Evolutionary conservation across 345 rosid species (phyloP).

Genomic region (Aegle marmelos): DNA sequence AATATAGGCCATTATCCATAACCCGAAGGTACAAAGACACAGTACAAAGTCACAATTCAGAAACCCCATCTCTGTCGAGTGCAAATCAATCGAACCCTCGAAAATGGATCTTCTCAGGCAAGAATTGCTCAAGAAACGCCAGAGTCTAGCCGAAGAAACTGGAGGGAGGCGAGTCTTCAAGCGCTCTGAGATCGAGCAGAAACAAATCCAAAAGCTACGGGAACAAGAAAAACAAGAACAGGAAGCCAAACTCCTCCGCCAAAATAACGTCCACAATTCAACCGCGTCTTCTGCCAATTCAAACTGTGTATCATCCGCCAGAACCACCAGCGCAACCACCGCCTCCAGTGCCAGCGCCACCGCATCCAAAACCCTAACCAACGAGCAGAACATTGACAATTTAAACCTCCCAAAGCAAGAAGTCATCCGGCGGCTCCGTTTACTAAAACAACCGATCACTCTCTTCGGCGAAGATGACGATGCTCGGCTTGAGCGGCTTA

Average conservation of each 20-base stretch:
- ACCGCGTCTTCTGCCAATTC: slow-evolving; percentile 24
- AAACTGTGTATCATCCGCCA: slow-evolving; percentile 31
- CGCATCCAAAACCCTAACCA: slow-evolving; percentile 64
- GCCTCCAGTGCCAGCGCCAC: slow-evolving; percentile 35
- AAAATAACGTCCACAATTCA: slow-evolving; percentile 26
- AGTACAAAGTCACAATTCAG: neutral
- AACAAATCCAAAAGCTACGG: slow-evolving; percentile 79
- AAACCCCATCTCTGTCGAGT: neutral
- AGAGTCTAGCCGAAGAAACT: slow-evolving; percentile 59
- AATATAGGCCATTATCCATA: neutral
- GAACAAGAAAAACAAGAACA: slow-evolving; percentile 84
- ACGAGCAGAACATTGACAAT: slow-evolving; percentile 79
- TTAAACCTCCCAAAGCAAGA: slow-evolving; percentile 80
- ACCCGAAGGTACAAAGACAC: neutral
- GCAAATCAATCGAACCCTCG: neutral
- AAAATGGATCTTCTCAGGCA: slow-evolving; percentile 73
- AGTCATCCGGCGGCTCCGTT: slow-evolving; percentile 84
- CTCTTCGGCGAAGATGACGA: slow-evolving; percentile 93
- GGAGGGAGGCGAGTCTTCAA: slow-evolving; percentile 84
- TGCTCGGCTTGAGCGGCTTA: slow-evolving; percentile 79
- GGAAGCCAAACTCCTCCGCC: slow-evolving; percentile 74
- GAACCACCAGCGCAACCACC: slow-evolving; percentile 30
- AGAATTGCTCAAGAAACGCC: slow-evolving; percentile 75
- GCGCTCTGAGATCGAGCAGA: slow-evolving; percentile 91
- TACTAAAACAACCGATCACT: slow-evolving; percentile 90